Conservation (phyloP, 2,329 filamentous ascomycete species). For the Curvularia eragrostidis region DNA sequence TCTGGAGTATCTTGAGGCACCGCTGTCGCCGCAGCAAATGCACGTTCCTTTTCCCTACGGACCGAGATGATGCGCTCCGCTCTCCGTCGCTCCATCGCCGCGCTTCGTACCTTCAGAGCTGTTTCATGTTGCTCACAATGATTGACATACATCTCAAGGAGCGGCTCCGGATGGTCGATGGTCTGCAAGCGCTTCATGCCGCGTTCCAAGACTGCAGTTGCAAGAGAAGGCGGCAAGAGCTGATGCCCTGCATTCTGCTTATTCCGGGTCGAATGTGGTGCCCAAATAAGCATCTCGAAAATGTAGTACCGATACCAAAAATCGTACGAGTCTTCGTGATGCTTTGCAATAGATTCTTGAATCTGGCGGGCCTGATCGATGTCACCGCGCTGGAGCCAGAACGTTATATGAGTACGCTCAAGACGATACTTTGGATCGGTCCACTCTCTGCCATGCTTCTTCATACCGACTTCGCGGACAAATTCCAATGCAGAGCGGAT, state of each 20-base stretch:
- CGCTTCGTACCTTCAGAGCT: constrained; percentile 74
- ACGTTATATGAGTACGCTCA: constrained; percentile 91
- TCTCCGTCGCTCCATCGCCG: constrained; percentile 75
- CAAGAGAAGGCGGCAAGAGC: constrained; percentile 68
- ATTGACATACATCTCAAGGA: constrained; percentile 75
- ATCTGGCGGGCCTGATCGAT: constrained; percentile 77
- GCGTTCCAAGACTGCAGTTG: constrained; percentile 77
- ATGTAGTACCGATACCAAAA: constrained; percentile 94
- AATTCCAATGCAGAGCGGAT: constrained; percentile 86
- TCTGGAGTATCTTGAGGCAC: constrained; percentile 24
- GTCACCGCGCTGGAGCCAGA: constrained; percentile 81
- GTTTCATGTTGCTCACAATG: constrained; percentile 92
- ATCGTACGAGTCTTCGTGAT: constrained; percentile 79
- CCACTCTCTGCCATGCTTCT: constrained; percentile 77
- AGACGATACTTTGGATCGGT: constrained; percentile 86
- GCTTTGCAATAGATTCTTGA: constrained; percentile 75
- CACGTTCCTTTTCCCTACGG: constrained; percentile 67
- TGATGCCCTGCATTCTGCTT: constrained; percentile 57
- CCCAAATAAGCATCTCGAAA: constrained; percentile 84
- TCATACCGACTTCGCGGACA: constrained; percentile 77
- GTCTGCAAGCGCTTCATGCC: constrained; percentile 67
- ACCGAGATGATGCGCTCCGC: constrained; percentile 57
- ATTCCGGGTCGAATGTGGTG: constrained; percentile 62
- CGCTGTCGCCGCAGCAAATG: constrained; percentile 60
- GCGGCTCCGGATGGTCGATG: constrained; percentile 78